These are phyloP conservation scores for Herpotrichia juniperi DNA, from an alignment of 2,329 filamentous ascomycete species.

Conservation along the genomic window DNA sequence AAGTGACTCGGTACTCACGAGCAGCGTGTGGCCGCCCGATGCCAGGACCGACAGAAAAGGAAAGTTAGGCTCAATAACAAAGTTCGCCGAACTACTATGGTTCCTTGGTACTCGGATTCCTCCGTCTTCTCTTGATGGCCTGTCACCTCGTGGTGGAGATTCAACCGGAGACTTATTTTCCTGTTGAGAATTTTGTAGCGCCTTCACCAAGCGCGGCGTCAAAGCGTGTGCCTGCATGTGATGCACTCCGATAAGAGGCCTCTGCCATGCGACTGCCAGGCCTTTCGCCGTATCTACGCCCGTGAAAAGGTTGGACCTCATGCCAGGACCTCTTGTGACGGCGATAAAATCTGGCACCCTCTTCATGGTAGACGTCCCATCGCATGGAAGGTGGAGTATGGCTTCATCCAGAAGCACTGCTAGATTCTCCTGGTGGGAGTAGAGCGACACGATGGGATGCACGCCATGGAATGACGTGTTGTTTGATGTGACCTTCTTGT, in stretches of 20 bases:
- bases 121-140: too few relatives aligned
- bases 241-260: slow-evolving; percentile 84
- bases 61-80: slow-evolving; percentile 62
- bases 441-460: slow-evolving; percentile 75
- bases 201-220: slow-evolving; percentile 77
- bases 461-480: slow-evolving; percentile 78
- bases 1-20: slow-evolving; percentile 74
- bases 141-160: too few relatives aligned
- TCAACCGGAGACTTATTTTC: slow-evolving; percentile 3
- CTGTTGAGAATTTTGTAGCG: slow-evolving; percentile 52
- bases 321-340: slow-evolving; percentile 89
- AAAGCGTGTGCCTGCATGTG: slow-evolving; percentile 98
- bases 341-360: slow-evolving; percentile 79
- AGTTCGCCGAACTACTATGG: not conserved
- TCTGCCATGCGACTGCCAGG: slow-evolving; percentile 79
- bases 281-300: slow-evolving; percentile 89
- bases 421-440: slow-evolving; percentile 76
- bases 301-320: slow-evolving; percentile 76
- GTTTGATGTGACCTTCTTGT: slow-evolving; percentile 81
- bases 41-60: slow-evolving; percentile 89
- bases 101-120: too few relatives aligned
- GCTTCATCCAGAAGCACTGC: slow-evolving; percentile 71
- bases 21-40: slow-evolving; percentile 89
- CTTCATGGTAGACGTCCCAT: slow-evolving; percentile 1
- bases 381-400: slow-evolving; percentile 61